Evolutionary conservation across 2,329 filamentous ascomycete species (phyloP), one percentile per base, ranked within the genome.

Genomic region (Amesomyces nigricolor): DNA sequence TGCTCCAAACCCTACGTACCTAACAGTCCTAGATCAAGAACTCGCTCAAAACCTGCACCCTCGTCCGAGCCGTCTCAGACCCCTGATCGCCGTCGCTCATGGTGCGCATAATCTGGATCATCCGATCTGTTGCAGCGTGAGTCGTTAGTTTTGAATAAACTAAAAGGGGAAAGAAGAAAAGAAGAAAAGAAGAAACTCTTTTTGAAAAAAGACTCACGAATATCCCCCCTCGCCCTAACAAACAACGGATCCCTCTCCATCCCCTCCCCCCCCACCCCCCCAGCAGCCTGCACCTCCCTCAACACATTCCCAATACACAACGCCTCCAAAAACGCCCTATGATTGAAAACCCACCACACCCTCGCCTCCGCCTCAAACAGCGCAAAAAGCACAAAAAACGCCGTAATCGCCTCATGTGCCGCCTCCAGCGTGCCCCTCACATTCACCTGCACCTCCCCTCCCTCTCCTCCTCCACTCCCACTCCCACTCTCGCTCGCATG

Each of bases 331-430:
- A 91, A 91, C 0, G 88, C 88, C 1, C 88, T 76, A 66, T 91
- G 88, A 67, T 90, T 88, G 62, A 91, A 89, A 0, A 89, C 87
- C 88, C 88, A 92, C 88, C 88, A 91, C 0, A 91, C 87, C 13
- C 84, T 79, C 1, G 87, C 86, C 72, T 92, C 88, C 14, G 75
- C 75, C 62, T 86, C 82, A 59, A 91, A 83, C 11, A 89, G 72
- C 38, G 74, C 75, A 70, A 85, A 88, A 6, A 91, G 76, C 55
- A 90, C 76, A 68, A 91, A 91, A 67, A 91, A 92, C 1, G 86
- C 76, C 44, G 78, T 79, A 46, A 92, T 81, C 4, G 88, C 88
- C 66, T 88, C 86, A 63, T 89, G 84, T 0, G 88, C 88, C 0
- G 87, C 86, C 68, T 91, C 87, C 11, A 91, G 72, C 3, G 87